Evolutionary conservation across 257 asterid species (phyloP).

Genomic region (Salvia splendens): DNA sequence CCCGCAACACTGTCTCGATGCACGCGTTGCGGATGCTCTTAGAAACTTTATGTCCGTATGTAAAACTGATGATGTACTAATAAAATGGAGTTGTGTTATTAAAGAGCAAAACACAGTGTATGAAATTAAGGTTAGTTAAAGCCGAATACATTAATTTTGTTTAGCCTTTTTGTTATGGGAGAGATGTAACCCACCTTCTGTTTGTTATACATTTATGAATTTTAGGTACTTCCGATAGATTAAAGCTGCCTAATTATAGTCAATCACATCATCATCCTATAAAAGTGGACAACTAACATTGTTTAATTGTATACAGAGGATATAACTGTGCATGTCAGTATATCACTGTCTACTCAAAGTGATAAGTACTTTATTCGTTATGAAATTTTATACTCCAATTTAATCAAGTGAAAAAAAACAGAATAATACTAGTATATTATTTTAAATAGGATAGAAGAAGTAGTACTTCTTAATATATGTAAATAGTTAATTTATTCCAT

Average conservation of each 20-base stretch:
- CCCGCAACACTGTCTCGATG: too few relatives aligned
- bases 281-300: neutral
- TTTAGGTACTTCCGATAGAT: neutral
- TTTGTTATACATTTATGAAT: slow-evolving; percentile 33
- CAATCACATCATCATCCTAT: slow-evolving; percentile 24
- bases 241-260: neutral
- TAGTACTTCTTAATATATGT: too few relatives aligned
- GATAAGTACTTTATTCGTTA: too few relatives aligned
- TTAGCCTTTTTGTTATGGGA: slow-evolving; percentile 21
- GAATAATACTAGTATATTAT: too few relatives aligned
- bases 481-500: too few relatives aligned
- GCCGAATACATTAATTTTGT: slow-evolving; percentile 13
- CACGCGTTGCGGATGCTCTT: too few relatives aligned
- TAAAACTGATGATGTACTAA: neutral
- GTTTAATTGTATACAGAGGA: neutral
- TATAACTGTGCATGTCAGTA: too few relatives aligned
- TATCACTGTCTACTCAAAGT: too few relatives aligned
- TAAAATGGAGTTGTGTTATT: neutral
- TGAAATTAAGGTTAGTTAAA: slow-evolving; percentile 17
- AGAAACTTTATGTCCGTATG: neutral
- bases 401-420: too few relatives aligned
- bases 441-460: too few relatives aligned
- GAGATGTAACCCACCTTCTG: slow-evolving; percentile 19
- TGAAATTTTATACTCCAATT: too few relatives aligned
- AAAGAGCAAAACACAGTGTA: neutral